These are phyloP conservation scores for Hymenotorrendiella dingleyae DNA, from an alignment of 2,329 filamentous ascomycete genomes.

Conservation along the genomic window DNA sequence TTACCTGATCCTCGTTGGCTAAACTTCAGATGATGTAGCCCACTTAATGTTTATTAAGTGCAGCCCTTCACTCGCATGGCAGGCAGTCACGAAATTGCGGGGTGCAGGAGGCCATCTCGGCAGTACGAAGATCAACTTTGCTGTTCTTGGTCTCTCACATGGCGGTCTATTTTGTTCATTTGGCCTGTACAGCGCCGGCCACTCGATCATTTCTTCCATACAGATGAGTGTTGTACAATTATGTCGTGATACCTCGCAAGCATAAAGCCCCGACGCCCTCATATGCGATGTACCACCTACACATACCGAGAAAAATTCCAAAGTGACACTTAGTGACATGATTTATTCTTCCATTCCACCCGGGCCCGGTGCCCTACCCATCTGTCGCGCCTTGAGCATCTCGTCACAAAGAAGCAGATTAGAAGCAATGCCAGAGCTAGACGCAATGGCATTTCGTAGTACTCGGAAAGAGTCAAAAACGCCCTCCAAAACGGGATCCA, in stretches of 20 bases:
- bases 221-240: constrained; percentile 19
- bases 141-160: constrained; percentile 5
- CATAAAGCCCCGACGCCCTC: constrained; percentile 8
- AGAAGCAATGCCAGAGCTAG: constrained; percentile 88
- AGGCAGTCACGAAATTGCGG: not conserved
- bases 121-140: not conserved
- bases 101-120: not conserved
- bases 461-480: constrained; percentile 97
- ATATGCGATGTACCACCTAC: constrained; percentile 5
- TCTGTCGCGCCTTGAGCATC: constrained; percentile 94
- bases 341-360: constrained; percentile 54
- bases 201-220: constrained; percentile 8
- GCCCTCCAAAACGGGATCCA: constrained; percentile 90
- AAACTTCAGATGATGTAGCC: too few species aligned
- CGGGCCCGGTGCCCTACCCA: constrained; percentile 62
- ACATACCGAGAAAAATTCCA: constrained; percentile 1
- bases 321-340: not conserved
- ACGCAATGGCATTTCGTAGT: constrained; percentile 86
- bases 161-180: constrained; percentile 13
- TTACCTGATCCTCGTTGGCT: too few species aligned
- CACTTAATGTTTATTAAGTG: too few species aligned
- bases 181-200: constrained; percentile 6
- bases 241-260: constrained; percentile 14
- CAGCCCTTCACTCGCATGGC: too few species aligned
- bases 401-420: constrained; percentile 96